phyloP scores from a whole-genome alignment of 1,284 basidiomycete genomes.

The Peniophora sp. region DNA sequence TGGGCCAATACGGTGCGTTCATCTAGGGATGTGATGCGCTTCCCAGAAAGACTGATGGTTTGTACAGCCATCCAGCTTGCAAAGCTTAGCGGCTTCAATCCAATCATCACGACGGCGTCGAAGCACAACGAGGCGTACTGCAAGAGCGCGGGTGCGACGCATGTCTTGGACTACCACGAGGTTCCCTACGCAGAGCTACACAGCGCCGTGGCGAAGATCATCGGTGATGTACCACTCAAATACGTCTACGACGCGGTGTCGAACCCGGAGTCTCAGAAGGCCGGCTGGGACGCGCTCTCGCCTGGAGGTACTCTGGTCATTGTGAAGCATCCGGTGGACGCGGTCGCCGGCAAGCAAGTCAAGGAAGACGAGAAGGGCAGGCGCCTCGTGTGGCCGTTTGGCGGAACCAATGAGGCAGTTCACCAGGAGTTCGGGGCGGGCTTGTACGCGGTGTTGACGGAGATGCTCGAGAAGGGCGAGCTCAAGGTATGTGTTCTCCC shows the following conservation, averaged over 20 bases:
- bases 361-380: background rate
- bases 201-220: constrained; percentile 13
- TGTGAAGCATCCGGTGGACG: background rate
- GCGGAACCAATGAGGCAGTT: constrained; percentile 13
- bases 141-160: constrained; percentile 27
- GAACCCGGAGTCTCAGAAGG: background rate
- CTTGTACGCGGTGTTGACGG: constrained; percentile 9
- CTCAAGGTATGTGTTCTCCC: constrained; percentile 1
- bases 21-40: background rate
- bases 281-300: background rate
- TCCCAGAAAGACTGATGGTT: background rate
- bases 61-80: constrained; percentile 23
- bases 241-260: constrained; percentile 4
- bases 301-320: constrained; percentile 1
- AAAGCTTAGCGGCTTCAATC: constrained; percentile 23
- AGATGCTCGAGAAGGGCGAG: background rate
- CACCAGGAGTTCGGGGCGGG: constrained; percentile 17
- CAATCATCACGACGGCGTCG: constrained; percentile 28
- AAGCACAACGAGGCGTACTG: constrained; percentile 21
- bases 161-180: constrained; percentile 23
- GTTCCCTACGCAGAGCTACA: constrained; percentile 9
- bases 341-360: background rate
- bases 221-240: constrained; percentile 7
- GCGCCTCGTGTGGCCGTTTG: constrained; percentile 17
- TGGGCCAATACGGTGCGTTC: constrained; percentile 19